Evolutionary conservation across 1,284 basidiomycete genomes (phyloP), one percentile per base, ranked within the genome.

Genomic region (Pseudozyma tsukubaensis): DNA sequence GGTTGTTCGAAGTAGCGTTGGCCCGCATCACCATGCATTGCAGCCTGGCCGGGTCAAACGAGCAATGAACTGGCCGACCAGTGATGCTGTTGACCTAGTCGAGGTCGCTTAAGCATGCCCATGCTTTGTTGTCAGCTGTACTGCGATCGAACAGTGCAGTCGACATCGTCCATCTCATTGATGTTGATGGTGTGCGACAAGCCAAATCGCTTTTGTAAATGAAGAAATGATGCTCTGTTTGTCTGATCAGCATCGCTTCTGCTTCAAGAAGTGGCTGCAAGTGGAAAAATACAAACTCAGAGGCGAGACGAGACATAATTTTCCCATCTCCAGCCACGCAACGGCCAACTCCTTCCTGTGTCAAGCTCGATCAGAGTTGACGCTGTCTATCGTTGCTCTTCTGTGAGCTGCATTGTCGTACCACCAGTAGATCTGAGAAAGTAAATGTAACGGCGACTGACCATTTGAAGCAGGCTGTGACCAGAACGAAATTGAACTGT

Each of bases 271-370:
- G 12, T 10, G 21, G 13, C 19, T 24, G 45, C 19, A 47, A 47
- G 21, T 32, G 10, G 45, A 49, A 49, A 7, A 39, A 39, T 43
- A 4, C 10, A 19, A 43, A 43, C 49, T 50, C 49, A 50, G 49
- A 50, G 18, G 49, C 49, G 49, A 50, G 36, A 50, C 35, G 18
- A 32, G 14, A 35, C 45, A 24, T n/a, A 16, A n/a, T 4, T 29
- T 29, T 19, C 29, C 44, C 19, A 47, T 13, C 21, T 9, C 21
- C 18, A n/a, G 16, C 44, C 8, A 29, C 24, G 24, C 24, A 6
- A 29, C 24, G 24, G 24, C 24, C 24, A 29, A 29, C 6, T 29
- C 24, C 24, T 29, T 29, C 6, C 24, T 6, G 24, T 6, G 24
- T 29, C 3, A 29, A 29, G 24, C 24, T 6, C 24, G 24, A 29